Evolutionary conservation across 1,284 basidiomycete genomes (phyloP), one percentile per base, ranked within the genome.

Genomic region (Naganishia sp.): DNA sequence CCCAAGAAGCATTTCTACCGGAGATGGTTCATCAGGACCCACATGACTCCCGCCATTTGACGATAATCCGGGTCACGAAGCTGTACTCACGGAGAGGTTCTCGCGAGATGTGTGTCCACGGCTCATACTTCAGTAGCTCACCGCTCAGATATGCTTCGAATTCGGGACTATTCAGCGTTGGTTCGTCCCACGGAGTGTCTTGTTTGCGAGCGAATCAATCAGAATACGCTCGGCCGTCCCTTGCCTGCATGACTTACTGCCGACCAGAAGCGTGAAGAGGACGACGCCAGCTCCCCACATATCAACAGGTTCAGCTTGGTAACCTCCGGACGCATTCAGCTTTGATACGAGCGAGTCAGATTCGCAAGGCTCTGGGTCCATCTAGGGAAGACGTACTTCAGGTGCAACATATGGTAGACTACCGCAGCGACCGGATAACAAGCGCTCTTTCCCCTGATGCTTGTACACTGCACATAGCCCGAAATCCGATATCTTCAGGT

Each of bases 151-250:
- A 99, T 7, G 86, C 85, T 31, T 80, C 76, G 76, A 86, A 99
- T 78, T 99, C 95, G 2, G 86, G 85, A 69, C 90, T 92, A 23
- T 84, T 82, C 0, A 79, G 75, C 0, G 93, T 93, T 3, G 95
- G 94, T 75, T 96, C 90, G 75, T 98, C 95, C 95, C 95, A 99
- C 1, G 95, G 96, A 0, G 95, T 98, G 76, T 96, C 93, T 96
- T 66, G 7, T 0, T 31, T 52, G 18, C 10, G 45, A 42, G 15
- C 32, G 23, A 28, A 21, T 15, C 17, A n/a, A 5, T 41, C n/a
- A 50, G 32, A 50, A 39, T 9, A 10, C 15, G 6, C 15, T 49
- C 45, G 21, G 7, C 52, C 28, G 5, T 3, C 53, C 13, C 49
- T 32, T 17, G 21, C 13, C 21, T 28, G 2, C 7, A 15, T 3